phyloP scores from a whole-genome alignment of 2,329 filamentous ascomycete species.

The Rhynchosporium agropyri region DNA sequence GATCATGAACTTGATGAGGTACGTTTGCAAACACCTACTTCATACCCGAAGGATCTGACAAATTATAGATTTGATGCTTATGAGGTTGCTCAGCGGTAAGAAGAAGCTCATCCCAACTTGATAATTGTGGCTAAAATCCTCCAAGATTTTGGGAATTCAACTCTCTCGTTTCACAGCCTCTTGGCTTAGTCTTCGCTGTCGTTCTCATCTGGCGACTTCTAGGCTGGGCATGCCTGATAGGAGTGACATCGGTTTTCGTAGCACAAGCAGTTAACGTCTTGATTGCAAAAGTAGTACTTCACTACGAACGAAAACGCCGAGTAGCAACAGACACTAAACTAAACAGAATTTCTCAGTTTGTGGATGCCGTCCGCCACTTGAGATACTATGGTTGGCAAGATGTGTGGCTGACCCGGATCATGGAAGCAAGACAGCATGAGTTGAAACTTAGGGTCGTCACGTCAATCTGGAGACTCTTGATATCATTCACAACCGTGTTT shows the following conservation, averaged over 20 bases:
- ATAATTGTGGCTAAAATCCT: neutral
- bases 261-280: conserved; percentile 71
- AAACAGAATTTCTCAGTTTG: conserved; percentile 81
- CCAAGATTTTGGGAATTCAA: conserved; percentile 82
- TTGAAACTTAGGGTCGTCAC: conserved; percentile 66
- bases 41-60: conserved; percentile 14
- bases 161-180: conserved; percentile 72
- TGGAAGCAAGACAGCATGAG: conserved; percentile 69
- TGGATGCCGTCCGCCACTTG: conserved; percentile 55
- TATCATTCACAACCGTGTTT: conserved; percentile 70
- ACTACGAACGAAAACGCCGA: conserved; percentile 71
- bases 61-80: conserved; percentile 63
- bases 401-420: conserved; percentile 70
- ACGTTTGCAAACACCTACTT: conserved; percentile 33
- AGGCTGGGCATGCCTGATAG: conserved; percentile 76
- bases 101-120: neutral
- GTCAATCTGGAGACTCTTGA: conserved; percentile 62
- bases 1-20: conserved; percentile 84
- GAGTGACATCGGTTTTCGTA: conserved; percentile 67
- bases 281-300: conserved; percentile 66
- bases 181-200: conserved; percentile 75
- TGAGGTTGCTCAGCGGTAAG: conserved; percentile 67
- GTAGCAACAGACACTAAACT: conserved; percentile 75
- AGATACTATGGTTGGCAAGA: conserved; percentile 71
- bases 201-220: conserved; percentile 76